Evolutionary conservation across 345 rosid genomes (phyloP), one percentile per base, ranked within the genome.

Genomic region (Gossypioides kirkii): DNA sequence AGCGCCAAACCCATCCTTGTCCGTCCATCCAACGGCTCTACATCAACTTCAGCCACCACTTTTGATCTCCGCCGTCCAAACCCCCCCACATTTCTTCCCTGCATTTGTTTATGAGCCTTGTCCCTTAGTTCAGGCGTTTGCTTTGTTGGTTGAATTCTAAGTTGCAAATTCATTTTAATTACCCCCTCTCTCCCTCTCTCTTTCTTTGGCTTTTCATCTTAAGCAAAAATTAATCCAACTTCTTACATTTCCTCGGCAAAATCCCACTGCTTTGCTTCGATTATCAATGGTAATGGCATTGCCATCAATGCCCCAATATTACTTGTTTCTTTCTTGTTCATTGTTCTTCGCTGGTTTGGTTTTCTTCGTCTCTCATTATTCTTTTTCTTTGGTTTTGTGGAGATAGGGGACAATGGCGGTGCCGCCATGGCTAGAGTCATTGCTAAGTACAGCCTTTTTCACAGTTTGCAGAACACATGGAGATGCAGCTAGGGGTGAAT

Each of bases 351-450:
- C 22, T 66, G 25, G 16, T 50, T 47, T 20, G 18, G 41, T 32
- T 14, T 32, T 63, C 38, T 65, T 28, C 10, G 11, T 43, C 45
- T 43, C 45, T 70, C 45, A 45, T 65, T 46, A 2, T 16, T 17
- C 6, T 4, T n/a, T 41, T 61, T 11, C 45, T 9, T 25, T 53
- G 22, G 11, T 41, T 23, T 70, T 45, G 23, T 46, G 8, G 25
- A 65, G 18, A 46, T 71, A 83, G 80, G 81, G 78, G 10, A 77
- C 78, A 80, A 84, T 86, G 97, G 65, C 77, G 86, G 95, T 84
- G 66, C 97, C 97, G 0, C 83, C 88, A 72, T 94, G 97, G 98
- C 82, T 94, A 4, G 93, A 94, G 82, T 70, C 84, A 74, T 79
- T 94, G 76, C 80, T 94, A 52, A 76, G 76, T 70, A 80, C 93